phyloP scores from a whole-genome alignment of 129 eudicot genomes.

The Rutidosis leptorrhynchoides region DNA sequence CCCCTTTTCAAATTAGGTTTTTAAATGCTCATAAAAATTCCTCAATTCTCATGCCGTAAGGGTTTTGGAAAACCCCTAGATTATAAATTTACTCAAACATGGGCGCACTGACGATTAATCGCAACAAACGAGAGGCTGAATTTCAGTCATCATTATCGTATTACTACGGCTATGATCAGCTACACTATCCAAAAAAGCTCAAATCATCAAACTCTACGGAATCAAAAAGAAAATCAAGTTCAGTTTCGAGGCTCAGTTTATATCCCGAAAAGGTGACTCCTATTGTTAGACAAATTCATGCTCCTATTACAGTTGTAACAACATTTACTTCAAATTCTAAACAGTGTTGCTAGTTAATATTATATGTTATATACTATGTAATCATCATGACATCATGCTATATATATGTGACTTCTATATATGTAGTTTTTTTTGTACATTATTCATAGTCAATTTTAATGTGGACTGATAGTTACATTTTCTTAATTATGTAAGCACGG shows the following conservation, averaged over 20 bases:
- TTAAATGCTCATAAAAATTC: slow-evolving; percentile 3
- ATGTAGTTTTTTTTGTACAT: too few species aligned
- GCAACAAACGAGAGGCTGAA: slow-evolving; percentile 43
- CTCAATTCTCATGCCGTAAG: slow-evolving; percentile 22
- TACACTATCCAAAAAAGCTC: slow-evolving; percentile 43
- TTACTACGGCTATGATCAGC: neutral
- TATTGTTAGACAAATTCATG: slow-evolving; percentile 48
- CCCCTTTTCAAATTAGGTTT: neutral
- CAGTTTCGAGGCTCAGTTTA: slow-evolving; percentile 21
- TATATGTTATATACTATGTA: too few species aligned
- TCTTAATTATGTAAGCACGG: too few species aligned
- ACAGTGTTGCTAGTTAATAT: neutral
- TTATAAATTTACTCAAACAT: slow-evolving; percentile 18
- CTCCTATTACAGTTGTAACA: slow-evolving; percentile 38
- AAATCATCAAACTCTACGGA: slow-evolving; percentile 17
- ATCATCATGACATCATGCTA: too few species aligned
- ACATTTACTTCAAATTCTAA: slow-evolving; percentile 18
- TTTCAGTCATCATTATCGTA: slow-evolving; percentile 13
- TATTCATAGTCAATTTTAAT: too few species aligned
- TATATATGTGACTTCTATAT: too few species aligned
- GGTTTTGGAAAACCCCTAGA: slow-evolving; percentile 25
- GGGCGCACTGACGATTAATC: slow-evolving; percentile 44
- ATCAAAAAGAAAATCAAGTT: slow-evolving; percentile 16
- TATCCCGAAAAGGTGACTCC: slow-evolving; percentile 39
- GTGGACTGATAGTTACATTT: too few species aligned